A percentile compares a stretch with the other conserved stretches of the same genome.
phyloP scores from a whole-genome alignment of 805 yeast species.

The Teunomyces kruisii region DNA sequence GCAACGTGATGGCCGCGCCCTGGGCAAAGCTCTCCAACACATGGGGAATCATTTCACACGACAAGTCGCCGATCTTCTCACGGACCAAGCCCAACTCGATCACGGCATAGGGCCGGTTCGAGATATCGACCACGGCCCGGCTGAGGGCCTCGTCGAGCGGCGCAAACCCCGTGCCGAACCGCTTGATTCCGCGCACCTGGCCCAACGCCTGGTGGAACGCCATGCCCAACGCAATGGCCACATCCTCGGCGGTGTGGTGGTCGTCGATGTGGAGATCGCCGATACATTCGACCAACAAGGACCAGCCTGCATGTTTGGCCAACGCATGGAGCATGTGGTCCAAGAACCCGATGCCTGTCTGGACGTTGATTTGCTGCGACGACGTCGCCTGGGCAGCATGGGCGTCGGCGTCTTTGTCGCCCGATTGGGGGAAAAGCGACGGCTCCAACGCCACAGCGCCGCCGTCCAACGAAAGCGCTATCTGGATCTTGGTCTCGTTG shows the following conservation, averaged over 20 bases:
- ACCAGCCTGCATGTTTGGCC: constrained; percentile 98
- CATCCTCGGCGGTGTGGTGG: constrained; percentile 96
- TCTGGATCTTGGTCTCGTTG: constrained; percentile 91
- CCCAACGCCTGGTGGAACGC: constrained; percentile 92
- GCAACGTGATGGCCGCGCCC: constrained; percentile 86
- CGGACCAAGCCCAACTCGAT: constrained; percentile 86
- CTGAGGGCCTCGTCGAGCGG: constrained; percentile 96
- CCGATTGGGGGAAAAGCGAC: constrained; percentile 45
- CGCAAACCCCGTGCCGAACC: constrained; percentile 92
- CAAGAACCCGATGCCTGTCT: constrained; percentile 91
- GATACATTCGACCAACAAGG: constrained; percentile 79
- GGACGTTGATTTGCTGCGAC: constrained; percentile 73
- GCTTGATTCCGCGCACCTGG: constrained; percentile 81
- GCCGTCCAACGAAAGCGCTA: constrained; percentile 81
- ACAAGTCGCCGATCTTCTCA: constrained; percentile 88
- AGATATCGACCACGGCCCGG: constrained; percentile 93
- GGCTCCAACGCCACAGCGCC: constrained; percentile 67
- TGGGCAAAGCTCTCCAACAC: constrained; percentile 92
- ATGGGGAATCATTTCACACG: constrained; percentile 98
- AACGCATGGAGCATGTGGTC: constrained; percentile 98
- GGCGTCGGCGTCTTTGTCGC: constrained; percentile 27
- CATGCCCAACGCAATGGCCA: constrained; percentile 86
- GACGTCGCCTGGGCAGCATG: constrained; percentile 72
- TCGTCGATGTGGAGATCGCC: constrained; percentile 97
- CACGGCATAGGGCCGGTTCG: constrained; percentile 90